Evolutionary conservation across 2,329 filamentous ascomycete genomes (phyloP), one percentile per base, ranked within the genome.

Genomic region (Ophidiomyces ophidiicola): DNA sequence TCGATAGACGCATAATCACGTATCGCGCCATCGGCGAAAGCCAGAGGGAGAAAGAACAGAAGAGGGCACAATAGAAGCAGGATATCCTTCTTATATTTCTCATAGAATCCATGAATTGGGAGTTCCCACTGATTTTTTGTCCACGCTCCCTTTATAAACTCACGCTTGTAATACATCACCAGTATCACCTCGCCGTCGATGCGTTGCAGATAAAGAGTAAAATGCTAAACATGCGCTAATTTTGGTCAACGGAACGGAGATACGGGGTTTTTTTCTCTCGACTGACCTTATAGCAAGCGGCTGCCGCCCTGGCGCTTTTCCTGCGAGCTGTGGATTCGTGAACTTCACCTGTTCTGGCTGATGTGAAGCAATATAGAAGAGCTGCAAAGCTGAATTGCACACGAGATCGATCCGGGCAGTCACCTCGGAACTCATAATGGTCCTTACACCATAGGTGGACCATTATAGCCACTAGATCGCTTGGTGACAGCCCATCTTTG

Each of bases 161-260:
- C 31, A 6, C 31, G 8, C 19, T 35, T 7, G 36, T 50, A 51
- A 32, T 32, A 47, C 3, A 50, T 36, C 11, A 49, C 34, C 18
- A 50, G 47, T 32, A 50, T 49, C 29, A 37, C 41, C 4, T 44
- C 32, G 25, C 41, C 19, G 15, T 49, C 42, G 4, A 51, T 30
- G 11, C 12, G 19, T 37, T 51, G 18, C 35, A 51, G 42, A n/a
- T 37, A 48, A 11, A 51, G 47, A 12, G 25, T 33, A 32, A 50
- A 51, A 35, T 51, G 33, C 44, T 51, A 50, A 88, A 31, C 11
- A 25, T 38, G 14, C 18, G 35, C 25, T 7, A 38, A 11, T n/a
- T 31, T 17, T 7, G 5, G 6, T 7, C 15, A n/a, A 31, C 11
- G 6, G 6, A 19, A n/a, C 25, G 33, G 20, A 15, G n/a, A n/a